Base-by-base conservation (phyloP, 2,329 filamentous ascomycete species). In the Plectosphaerella cucumerina region DNA sequence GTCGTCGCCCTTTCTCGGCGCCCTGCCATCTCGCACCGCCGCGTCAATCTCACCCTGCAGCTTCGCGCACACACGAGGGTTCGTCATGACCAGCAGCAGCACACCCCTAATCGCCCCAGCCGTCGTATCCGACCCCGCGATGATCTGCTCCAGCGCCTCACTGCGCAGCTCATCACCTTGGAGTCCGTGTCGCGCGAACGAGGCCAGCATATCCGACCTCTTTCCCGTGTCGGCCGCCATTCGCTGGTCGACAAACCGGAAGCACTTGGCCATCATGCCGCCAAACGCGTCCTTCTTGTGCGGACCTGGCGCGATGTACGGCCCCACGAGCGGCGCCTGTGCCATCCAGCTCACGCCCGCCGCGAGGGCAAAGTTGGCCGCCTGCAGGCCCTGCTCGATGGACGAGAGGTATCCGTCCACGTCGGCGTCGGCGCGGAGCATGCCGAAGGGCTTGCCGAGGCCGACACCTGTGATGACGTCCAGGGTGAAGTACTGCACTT, bases 121-220 rank as follows among this genome's bases (percentile, higher is more conserved):
- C 0, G 77, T 78, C 1, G 79, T 82, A 54, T 84, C 81, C 1
- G 78, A 78, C 1, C 81, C 81, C 0, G 80, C 81, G 11, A 63
- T 54, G 20, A 66, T 57, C 61, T 64, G 5, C 17, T 68, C 61
- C 0, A 68, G 52, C 0, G 64, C 63, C 33, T 69, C 67, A 6
- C 60, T 56, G 56, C 64, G 9, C 6, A 68, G 51, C 12, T 65
- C 59, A 6, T 58, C 52, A 8, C 56, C 60, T 1, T 3, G 23
- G 5, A 68, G 15, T 0, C 62, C 62, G 22, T 65, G 58, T 11
- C 56, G 53, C 17, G 65, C 53, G 21, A 65, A 68, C 1, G 60
- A 64, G 2, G 62, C 58, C 5, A 67, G 55, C 65, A 67, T 67
- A 43, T 65, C 61, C 12, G 54, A 58, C 17, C 46, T 39, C 17